These are phyloP conservation scores for Chrysoporthe cubensis DNA, from an alignment of 2,329 filamentous ascomycete species.

Conservation along the genomic window DNA sequence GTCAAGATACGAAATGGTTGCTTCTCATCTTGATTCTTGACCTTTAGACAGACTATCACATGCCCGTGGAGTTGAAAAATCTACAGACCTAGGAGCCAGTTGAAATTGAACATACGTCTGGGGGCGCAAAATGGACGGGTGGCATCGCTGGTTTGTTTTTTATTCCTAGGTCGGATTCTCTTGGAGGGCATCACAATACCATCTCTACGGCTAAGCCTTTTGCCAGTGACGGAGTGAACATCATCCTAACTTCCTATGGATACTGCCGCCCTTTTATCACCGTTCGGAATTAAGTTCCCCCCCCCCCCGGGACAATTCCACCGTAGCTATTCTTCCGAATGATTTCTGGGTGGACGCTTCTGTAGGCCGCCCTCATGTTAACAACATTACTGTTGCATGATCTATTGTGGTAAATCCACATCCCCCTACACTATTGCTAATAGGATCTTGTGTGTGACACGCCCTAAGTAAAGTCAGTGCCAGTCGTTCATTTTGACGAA, in stretches of 20 bases:
- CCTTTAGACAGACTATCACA: neutral
- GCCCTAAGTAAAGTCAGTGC: too few relatives aligned
- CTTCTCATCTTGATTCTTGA: neutral
- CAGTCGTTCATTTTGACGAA: too few relatives aligned
- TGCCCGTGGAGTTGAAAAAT: slow-evolving; percentile 4
- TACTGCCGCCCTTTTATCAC: neutral
- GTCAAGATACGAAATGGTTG: slow-evolving; percentile 9
- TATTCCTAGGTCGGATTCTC: slow-evolving; percentile 15
- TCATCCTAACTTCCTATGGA: neutral
- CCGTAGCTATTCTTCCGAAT: neutral
- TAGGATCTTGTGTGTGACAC: too few relatives aligned
- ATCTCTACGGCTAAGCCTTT: neutral
- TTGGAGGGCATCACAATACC: neutral
- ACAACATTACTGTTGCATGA: too few relatives aligned
- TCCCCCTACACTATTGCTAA: too few relatives aligned
- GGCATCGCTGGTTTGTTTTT: slow-evolving; percentile 11
- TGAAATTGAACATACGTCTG: slow-evolving; percentile 23
- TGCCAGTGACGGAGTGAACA: neutral
- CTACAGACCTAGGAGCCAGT: slow-evolving; percentile 21
- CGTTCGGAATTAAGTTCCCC: neutral
- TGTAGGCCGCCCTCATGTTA: too few relatives aligned
- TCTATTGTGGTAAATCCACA: too few relatives aligned
- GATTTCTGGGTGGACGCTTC: too few relatives aligned
- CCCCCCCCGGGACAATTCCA: neutral
- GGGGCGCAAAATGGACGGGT: slow-evolving; percentile 17